These are phyloP conservation scores for Tylopilus intermedius DNA, from an alignment of 768 basidiomycete species.

Conservation along the genomic window DNA sequence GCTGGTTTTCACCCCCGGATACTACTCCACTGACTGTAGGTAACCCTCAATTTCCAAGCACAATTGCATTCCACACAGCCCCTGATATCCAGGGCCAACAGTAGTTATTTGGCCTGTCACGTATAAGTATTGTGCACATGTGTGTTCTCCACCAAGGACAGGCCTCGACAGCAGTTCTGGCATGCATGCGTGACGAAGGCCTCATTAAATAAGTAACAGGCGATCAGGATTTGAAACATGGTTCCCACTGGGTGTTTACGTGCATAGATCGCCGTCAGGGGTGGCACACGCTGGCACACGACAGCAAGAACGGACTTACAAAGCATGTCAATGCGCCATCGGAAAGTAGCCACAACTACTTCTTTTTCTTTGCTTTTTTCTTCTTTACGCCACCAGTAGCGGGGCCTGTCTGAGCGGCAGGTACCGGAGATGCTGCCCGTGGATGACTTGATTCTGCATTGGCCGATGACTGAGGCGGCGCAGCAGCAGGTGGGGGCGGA, in stretches of 20 bases:
- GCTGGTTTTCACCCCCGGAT: conserved; percentile 14
- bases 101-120: not conserved
- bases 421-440: conserved; percentile 31
- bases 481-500: conserved; percentile 22
- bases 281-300: not conserved
- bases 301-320: conserved; percentile 11
- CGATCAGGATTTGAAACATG: conserved; percentile 1
- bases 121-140: not conserved
- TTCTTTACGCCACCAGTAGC: conserved; percentile 68
- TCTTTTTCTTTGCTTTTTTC: conserved; percentile 82
- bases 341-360: conserved; percentile 32
- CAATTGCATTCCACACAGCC: not conserved
- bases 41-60: not conserved
- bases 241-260: conserved; percentile 1
- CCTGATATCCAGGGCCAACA: conserved; percentile 4
- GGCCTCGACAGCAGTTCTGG: not conserved
- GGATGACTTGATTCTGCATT: conserved; percentile 23
- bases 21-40: conserved; percentile 8
- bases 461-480: conserved; percentile 16
- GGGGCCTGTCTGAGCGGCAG: conserved; percentile 30
- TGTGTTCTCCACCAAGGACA: not conserved
- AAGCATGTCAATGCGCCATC: conserved; percentile 1
- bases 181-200: not conserved
- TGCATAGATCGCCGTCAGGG: conserved; percentile 1
- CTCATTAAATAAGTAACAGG: conserved; percentile 7